Evolutionary conservation across 805 yeast species (phyloP), one percentile per base, ranked within the genome.

Genomic region (Saccharomycopsis oosterbeekiorum): DNA sequence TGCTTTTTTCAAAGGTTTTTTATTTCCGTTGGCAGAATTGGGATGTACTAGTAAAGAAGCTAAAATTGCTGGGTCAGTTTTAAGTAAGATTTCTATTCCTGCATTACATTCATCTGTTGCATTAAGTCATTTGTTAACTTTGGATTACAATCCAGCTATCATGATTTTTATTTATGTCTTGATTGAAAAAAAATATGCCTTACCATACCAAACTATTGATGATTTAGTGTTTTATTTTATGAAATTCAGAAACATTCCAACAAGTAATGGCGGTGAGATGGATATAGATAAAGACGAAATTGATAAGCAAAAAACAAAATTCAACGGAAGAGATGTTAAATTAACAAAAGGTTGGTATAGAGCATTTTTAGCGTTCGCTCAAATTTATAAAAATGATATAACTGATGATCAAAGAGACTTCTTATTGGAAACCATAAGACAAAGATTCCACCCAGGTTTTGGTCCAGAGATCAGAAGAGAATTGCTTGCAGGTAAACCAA

Each of bases 391-490:
- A 73, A 93, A 94, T 70, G 99, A 94, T 78, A 89, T 94, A 62
- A 94, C 99, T n/a, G 97, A 90, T 68, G 99, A 94, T 71, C 99
- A 94, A 78, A 82, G 97, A 71, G 99, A 94, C 68, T 90, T 93
- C 74, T 76, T 94, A 64, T 75, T 94, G 71, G 97, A 93, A 68
- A 92, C 96, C 4, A 83, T 91, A 19, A 86, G 96, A 75, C 92
- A 86, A 71, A 87, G 97, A 74, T 86, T 85, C 58, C 99, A 94
- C 71, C 87, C 79, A 63, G 88, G 85, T 34, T 88, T 94, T 63
- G 92, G 97, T 1, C 96, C 96, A 2, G 99, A 93, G 72, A 90
- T 93, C 59, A 83, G 98, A 75, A 84, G 97, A 69, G 99, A 94
- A 72, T 78, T 94, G 65, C 75, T 88, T 65, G 96, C 97, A 21